Base-by-base conservation (phyloP, 495 filamentous ascomycete genomes). In the Neohortaea acidophila region DNA sequence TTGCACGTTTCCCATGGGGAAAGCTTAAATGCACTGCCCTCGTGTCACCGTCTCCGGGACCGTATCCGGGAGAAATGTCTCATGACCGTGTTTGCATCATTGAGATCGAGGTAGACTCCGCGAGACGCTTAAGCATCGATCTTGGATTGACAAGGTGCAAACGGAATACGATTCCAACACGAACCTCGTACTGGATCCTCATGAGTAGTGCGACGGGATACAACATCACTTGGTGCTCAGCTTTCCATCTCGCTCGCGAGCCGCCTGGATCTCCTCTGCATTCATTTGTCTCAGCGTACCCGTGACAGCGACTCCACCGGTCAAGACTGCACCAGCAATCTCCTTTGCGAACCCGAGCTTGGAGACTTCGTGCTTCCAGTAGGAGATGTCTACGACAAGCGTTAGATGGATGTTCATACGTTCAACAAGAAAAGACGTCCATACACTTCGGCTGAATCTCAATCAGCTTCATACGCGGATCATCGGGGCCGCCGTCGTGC, bases 401-500 rank as follows among this genome's bases (percentile, higher is more conserved):
- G 11, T 22, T 2, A 18, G 22, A n/a, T 9, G 10, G 2, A 19
- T 5, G 3, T 5, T 6, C 12, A 12, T 20, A 18, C 10, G 17
- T 31, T 6, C 7, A 13, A 10, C n/a, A 12, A 8, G 7, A 13
- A 10, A 7, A 24, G 6, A 33, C 5, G 4, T 4, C 43, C 45
- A 27, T 24, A 44, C 45, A 58, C 27, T 51, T 56, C 9, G 53
- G 42, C 45, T 53, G 52, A 18, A 60, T 43, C 50, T 59, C 56
- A 30, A 57, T 59, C 11, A 57, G 38, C 27, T 42, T 53, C 53
- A 64, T 61, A 4, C 62, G 34, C 15, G 62, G 62, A 42, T 66
- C 62, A 3, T 62, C 53, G 0, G 54, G 34, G 6, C 33, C 48
- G 2, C 59, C 62, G 30, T 44, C 53, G 30, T 66, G 62, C 27